These are phyloP conservation scores for Suzukiozyma palmioleophila DNA, from an alignment of 1,139 yeast genomes.

Conservation along the genomic window DNA sequence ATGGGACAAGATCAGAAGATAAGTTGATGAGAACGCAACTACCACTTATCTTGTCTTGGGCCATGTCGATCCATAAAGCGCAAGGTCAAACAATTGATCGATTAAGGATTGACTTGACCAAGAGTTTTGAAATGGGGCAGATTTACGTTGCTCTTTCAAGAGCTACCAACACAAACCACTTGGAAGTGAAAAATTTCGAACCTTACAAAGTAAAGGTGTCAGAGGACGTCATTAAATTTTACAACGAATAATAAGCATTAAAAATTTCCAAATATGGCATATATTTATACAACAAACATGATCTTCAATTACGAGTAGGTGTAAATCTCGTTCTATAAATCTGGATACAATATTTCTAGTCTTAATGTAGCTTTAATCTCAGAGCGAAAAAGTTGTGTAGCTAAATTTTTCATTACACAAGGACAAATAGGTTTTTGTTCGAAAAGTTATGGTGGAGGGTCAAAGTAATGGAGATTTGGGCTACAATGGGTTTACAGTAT, in stretches of 20 bases:
- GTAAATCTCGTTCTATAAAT: no score
- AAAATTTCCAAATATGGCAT: no score
- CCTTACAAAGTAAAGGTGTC: constrained; percentile 62
- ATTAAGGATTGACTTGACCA: constrained; percentile 68
- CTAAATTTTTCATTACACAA: no score
- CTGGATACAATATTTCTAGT: no score
- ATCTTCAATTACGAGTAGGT: no score
- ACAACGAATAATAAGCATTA: constrained; percentile 19
- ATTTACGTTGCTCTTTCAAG: constrained; percentile 89
- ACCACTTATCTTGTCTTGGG: constrained; percentile 82
- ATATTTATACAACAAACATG: no score
- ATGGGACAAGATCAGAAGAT: constrained; percentile 7
- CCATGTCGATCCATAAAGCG: constrained; percentile 83
- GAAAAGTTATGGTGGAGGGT: background rate
- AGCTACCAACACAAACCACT: constrained; percentile 69
- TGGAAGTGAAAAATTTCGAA: constrained; percentile 72
- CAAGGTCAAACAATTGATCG: constrained; percentile 87
- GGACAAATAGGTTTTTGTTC: background rate
- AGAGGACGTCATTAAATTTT: constrained; percentile 62
- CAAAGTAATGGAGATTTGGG: constrained; percentile 27
- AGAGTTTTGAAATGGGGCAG: constrained; percentile 79
- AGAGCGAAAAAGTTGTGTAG: no score
- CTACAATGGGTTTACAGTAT: constrained; percentile 59
- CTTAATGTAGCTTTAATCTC: no score
- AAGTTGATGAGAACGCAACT: constrained; percentile 50